These are phyloP conservation scores for Pichia sp. DNA, from an alignment of 1,139 yeast genomes.

Conservation along the genomic window DNA sequence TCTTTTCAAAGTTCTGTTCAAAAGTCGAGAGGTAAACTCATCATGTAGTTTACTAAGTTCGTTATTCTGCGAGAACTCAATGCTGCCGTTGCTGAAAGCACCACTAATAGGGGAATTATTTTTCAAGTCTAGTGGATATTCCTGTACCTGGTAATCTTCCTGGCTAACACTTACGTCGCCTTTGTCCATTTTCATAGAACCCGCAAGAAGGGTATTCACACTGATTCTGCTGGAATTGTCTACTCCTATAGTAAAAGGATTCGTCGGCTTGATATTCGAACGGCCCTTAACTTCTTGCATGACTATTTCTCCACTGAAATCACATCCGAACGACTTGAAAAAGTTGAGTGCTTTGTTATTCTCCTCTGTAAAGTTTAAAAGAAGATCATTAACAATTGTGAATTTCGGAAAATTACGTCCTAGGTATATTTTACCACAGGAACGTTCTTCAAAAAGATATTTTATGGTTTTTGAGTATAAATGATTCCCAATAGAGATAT, in stretches of 20 bases:
- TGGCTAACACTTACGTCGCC: background rate
- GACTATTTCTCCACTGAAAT: slow-evolving; percentile 14
- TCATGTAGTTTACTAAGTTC: background rate
- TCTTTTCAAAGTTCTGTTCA: slow-evolving; percentile 4
- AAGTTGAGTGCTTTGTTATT: slow-evolving; percentile 9
- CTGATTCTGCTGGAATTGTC: slow-evolving; percentile 5
- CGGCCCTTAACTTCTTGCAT: background rate
- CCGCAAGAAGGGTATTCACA: slow-evolving; percentile 4
- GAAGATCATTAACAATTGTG: slow-evolving; percentile 40
- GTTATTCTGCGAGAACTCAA: background rate
- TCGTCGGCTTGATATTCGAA: background rate
- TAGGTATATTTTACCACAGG: slow-evolving; percentile 41
- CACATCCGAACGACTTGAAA: slow-evolving; percentile 36
- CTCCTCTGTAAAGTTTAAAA: slow-evolving; percentile 16
- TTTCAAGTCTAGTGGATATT: background rate
- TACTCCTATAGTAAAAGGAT: background rate
- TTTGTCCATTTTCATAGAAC: background rate
- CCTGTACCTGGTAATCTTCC: background rate
- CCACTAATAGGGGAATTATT: background rate
- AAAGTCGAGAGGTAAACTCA: background rate
- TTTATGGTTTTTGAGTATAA: slow-evolving; percentile 53
- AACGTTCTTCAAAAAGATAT: slow-evolving; percentile 44
- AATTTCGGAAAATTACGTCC: slow-evolving; percentile 48
- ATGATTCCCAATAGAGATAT: slow-evolving; percentile 56
- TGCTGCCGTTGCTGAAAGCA: background rate